These are phyloP conservation scores for Trametes sp. DNA, from an alignment of 1,284 basidiomycete species.

Conservation along the genomic window DNA sequence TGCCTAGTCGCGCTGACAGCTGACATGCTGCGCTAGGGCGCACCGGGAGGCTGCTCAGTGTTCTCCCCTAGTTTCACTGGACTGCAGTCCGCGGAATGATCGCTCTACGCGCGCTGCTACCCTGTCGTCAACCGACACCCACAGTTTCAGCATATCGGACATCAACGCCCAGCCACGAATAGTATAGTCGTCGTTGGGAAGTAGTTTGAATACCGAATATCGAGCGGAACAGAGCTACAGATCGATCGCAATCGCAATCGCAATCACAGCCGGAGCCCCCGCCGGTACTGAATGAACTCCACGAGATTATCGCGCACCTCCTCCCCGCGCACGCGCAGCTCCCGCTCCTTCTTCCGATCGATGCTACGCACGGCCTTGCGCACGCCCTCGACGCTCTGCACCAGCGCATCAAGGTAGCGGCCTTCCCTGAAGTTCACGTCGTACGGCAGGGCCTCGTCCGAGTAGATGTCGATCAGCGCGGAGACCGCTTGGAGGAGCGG, in stretches of 20 bases:
- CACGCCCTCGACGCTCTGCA: conserved; percentile 51
- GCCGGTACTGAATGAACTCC: conserved; percentile 90
- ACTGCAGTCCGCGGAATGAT: conserved; percentile 6
- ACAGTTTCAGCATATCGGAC: conserved; percentile 9
- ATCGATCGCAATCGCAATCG: conserved; percentile 14
- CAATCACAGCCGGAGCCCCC: conserved; percentile 56
- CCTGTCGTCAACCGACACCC: not conserved
- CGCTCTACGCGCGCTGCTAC: not conserved
- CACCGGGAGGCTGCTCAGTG: not conserved
- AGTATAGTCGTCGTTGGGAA: conserved; percentile 24
- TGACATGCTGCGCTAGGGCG: not conserved
- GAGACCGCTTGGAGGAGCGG: conserved; percentile 84
- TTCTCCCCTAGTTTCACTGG: not conserved
- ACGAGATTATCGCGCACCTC: conserved; percentile 84
- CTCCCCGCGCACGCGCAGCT: conserved; percentile 65
- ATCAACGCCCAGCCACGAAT: conserved; percentile 10
- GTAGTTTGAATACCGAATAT: conserved; percentile 25
- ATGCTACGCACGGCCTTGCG: conserved; percentile 54
- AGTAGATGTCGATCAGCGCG: conserved; percentile 93
- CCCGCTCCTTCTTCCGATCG: conserved; percentile 49
- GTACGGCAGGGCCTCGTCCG: conserved; percentile 87
- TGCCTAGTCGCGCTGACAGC: not conserved
- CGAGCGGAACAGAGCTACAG: conserved; percentile 16
- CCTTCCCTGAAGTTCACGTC: conserved; percentile 82
- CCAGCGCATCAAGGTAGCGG: conserved; percentile 48